These are phyloP conservation scores for Saussurea involucrata DNA, from an alignment of 129 eudicot genomes.

Conservation along the genomic window DNA sequence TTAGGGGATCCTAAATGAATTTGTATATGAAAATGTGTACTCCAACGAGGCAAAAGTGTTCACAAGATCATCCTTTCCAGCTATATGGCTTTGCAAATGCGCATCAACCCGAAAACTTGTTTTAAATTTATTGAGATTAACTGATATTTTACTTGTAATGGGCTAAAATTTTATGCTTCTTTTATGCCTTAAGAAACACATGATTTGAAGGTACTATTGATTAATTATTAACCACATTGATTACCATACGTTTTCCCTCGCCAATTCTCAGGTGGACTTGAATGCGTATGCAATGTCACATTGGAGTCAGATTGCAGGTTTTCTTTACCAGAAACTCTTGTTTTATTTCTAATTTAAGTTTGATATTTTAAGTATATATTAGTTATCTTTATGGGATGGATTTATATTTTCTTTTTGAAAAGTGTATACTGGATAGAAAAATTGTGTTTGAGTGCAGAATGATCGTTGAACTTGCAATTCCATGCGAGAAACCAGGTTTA, in stretches of 20 bases:
- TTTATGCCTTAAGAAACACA: neutral
- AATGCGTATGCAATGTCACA: constrained; percentile 72
- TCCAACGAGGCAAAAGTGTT: neutral
- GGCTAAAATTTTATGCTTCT: neutral
- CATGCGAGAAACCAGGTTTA: constrained; percentile 66
- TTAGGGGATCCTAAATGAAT: too few relatives aligned
- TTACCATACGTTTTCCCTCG: neutral
- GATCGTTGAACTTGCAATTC: constrained; percentile 77
- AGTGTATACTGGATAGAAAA: neutral
- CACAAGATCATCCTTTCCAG: neutral
- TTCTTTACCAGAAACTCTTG: constrained; percentile 15
- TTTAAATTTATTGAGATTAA: neutral
- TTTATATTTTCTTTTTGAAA: neutral
- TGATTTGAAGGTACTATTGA: neutral
- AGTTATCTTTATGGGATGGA: neutral
- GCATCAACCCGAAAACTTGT: neutral
- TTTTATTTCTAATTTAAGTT: constrained; percentile 7
- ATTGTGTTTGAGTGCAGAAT: constrained; percentile 43
- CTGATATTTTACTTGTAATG: neutral
- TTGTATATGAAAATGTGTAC: neutral
- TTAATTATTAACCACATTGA: constrained; percentile 4
- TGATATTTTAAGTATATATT: neutral
- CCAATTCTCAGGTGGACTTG: constrained; percentile 60
- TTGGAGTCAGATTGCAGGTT: constrained; percentile 84
- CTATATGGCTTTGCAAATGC: neutral